Base-by-base conservation (phyloP, 495 filamentous ascomycete species). In the Tetracladium setigerum region DNA sequence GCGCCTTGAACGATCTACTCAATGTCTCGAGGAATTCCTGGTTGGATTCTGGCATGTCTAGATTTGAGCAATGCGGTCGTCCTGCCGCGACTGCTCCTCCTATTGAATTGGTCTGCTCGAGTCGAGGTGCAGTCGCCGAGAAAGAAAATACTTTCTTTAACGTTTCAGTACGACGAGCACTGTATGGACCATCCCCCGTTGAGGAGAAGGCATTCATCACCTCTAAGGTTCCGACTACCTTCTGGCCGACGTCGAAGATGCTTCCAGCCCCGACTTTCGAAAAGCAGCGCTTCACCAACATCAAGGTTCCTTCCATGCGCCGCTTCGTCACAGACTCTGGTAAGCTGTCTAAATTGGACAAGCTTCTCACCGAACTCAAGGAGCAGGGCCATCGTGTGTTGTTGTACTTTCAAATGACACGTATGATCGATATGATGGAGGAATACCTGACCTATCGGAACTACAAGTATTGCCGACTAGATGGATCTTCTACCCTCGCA, bases 331-430 rank as follows among this genome's bases (percentile, higher is more conserved):
- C 90, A 5, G 92, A 97, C 61, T 95, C 89, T 12, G 92, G 92
- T 54, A 99, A 99, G 64, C 76, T 99, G 41, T 88, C 88, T 30
- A 89, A 89, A 57, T 74, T 99, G 19, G 92, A 99, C 65, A 73
- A 87, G 45, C 77, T 99, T 17, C 73, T 99, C 24, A 80, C 82
- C 38, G 73, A 89, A 57, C 79, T 99, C 46, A 99, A 97, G 72
- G 82, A 90, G 44, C 86, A 82, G 37, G 86, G 86, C 37, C 92
- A 99, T 57, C 89, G 92, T 58, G 92, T 99, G 14, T 78, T 99
- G 7, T 72, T 99, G n/a, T 99, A 99, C 72, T 99, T 99, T 83
- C 92, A 99, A 69, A 99, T 99, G 92, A 99, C 92, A n/a, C 83
- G 86, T 56, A 99, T 99, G 92, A 97, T 99, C 60, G 92, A 99